A percentile compares a stretch with the other conserved stretches of the same genome.
phyloP scores from a whole-genome alignment of 73 alveolate species.

The Uronychia binucleata region DNA sequence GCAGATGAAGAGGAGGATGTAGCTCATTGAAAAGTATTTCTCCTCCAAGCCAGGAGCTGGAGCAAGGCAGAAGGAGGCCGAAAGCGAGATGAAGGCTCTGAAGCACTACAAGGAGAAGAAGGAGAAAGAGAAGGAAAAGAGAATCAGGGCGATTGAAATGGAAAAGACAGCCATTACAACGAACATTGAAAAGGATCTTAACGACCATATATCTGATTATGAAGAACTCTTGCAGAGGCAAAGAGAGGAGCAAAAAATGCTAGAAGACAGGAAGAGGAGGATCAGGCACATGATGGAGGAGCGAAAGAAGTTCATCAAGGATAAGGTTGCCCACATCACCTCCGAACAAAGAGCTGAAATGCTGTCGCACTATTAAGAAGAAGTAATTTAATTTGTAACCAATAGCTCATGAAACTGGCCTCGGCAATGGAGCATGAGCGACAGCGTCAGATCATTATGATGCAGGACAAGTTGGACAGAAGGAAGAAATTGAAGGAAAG shows the following conservation, averaged over 20 bases:
- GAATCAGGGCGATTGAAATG: constrained; percentile 24
- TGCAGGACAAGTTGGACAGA: neutral
- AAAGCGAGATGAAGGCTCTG: constrained; percentile 10
- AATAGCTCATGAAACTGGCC: neutral
- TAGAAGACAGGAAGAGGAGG: constrained; percentile 1
- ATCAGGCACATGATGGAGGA: neutral
- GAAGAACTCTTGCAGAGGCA: constrained; percentile 49
- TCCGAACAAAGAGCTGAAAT: neutral
- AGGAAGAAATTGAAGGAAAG: neutral
- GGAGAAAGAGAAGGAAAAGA: constrained; percentile 30
- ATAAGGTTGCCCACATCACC: neutral
- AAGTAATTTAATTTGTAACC: neutral
- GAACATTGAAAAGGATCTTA: constrained; percentile 33
- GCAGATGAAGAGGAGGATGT: neutral
- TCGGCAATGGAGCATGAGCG: neutral
- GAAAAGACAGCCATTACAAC: constrained; percentile 23
- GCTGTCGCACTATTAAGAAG: neutral
- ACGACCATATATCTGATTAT: constrained; percentile 28
- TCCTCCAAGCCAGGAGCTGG: neutral
- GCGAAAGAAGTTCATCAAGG: neutral
- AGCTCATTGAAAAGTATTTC: neutral
- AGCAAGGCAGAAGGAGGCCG: constrained; percentile 11
- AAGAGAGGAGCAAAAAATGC: constrained; percentile 35
- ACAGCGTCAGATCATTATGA: neutral
- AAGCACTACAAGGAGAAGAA: constrained; percentile 28